phyloP scores from a whole-genome alignment of 2,329 filamentous ascomycete genomes.

The Fusarium sp. region DNA sequence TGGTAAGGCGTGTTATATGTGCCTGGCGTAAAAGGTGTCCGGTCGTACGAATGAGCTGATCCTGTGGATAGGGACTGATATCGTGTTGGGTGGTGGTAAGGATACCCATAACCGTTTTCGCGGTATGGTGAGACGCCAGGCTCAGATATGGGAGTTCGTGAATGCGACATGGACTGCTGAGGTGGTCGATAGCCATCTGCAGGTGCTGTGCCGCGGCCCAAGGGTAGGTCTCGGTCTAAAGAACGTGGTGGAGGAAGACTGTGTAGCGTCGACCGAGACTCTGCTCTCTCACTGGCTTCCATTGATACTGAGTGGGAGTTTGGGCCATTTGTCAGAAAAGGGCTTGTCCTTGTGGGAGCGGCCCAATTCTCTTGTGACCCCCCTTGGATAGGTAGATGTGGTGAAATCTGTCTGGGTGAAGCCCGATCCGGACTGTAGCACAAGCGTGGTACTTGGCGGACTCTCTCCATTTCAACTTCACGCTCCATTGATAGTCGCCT shows the following conservation, averaged over 20 bases:
- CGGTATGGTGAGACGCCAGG: slow-evolving; percentile 46
- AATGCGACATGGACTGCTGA: slow-evolving; percentile 37
- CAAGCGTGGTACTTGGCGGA: slow-evolving; percentile 58
- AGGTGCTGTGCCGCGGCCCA: slow-evolving; percentile 46
- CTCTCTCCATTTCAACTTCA: slow-evolving; percentile 51
- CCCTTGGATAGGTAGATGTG: slow-evolving; percentile 39
- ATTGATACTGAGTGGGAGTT: slow-evolving; percentile 43
- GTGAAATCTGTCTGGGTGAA: slow-evolving; percentile 49
- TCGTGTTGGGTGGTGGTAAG: slow-evolving; percentile 55
- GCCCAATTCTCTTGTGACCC: slow-evolving; percentile 50
- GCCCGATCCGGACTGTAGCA: slow-evolving; percentile 51
- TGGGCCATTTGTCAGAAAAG: slow-evolving; percentile 45
- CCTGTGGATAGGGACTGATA: slow-evolving; percentile 58
- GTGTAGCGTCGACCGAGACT: slow-evolving; percentile 51
- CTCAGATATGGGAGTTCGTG: slow-evolving; percentile 46
- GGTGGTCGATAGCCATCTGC: slow-evolving; percentile 51
- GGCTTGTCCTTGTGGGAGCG: slow-evolving; percentile 45
- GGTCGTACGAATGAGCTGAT: slow-evolving; percentile 54
- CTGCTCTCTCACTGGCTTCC: slow-evolving; percentile 49
- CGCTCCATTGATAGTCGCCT: slow-evolving; percentile 56
- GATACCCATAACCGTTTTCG: slow-evolving; percentile 48
- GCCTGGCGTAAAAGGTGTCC: slow-evolving; percentile 54
- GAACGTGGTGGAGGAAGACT: slow-evolving; percentile 51
- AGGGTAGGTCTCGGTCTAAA: slow-evolving; percentile 49
- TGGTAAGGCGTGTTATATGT: slow-evolving; percentile 53